Percentiles rank a stretch among this genome's conserved stretches.
phyloP scores from a whole-genome alignment of 2,329 filamentous ascomycete species.

The Ophiobolus disseminans region DNA sequence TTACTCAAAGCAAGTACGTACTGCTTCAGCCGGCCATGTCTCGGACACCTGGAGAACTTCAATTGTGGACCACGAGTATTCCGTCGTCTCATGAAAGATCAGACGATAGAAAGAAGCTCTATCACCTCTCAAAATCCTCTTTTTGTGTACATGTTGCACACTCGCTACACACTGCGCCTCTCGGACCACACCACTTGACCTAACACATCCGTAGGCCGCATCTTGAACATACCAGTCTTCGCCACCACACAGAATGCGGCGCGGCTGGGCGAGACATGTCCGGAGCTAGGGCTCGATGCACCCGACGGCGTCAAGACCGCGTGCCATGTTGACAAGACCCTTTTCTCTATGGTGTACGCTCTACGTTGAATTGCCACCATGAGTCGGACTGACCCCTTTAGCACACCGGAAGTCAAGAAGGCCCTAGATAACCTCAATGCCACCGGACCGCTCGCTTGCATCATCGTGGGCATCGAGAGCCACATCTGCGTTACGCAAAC shows the following conservation, averaged over 20 bases:
- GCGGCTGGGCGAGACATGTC: conserved; percentile 80
- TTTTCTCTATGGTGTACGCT: conserved; percentile 78
- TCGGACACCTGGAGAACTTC: no score
- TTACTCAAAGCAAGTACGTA: conserved; percentile 57
- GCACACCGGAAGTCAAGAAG: conserved; percentile 68
- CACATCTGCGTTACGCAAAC: conserved; percentile 97
- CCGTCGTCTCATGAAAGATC: no score
- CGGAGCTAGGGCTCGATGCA: conserved; percentile 67
- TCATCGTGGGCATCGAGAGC: conserved; percentile 88
- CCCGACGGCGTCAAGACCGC: conserved; percentile 60
- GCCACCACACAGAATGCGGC: conserved; percentile 84
- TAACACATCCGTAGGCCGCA: conserved; percentile 48
- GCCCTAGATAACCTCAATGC: conserved; percentile 49
- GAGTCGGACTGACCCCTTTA: conserved; percentile 11
- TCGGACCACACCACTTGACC: conserved; percentile 33
- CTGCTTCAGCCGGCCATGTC: no score
- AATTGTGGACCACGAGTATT: no score
- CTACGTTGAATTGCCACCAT: neutral
- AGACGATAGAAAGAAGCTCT: no score
- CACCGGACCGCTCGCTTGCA: conserved; percentile 55
- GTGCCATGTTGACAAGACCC: conserved; percentile 80
- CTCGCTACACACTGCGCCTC: conserved; percentile 56
- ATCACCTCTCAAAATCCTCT: neutral
- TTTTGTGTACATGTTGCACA: neutral
- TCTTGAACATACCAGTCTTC: conserved; percentile 78